phyloP scores from a whole-genome alignment of 2,329 filamentous ascomycete species.

The Neospermospora avenae region DNA sequence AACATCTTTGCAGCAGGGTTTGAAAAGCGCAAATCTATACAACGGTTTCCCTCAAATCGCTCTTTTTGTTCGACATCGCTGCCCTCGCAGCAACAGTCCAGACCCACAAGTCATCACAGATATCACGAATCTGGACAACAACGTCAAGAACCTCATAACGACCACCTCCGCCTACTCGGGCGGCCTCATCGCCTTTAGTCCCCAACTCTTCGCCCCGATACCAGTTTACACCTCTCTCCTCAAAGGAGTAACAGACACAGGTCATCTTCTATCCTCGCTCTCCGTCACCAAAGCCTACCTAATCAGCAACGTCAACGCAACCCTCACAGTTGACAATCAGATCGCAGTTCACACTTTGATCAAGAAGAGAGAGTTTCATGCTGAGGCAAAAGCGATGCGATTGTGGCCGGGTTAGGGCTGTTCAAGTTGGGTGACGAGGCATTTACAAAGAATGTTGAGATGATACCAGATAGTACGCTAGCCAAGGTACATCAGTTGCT shows the following conservation, averaged over 20 bases:
- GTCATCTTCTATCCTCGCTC: background rate
- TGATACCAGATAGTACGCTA: background rate
- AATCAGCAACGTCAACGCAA: background rate
- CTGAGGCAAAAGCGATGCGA: background rate
- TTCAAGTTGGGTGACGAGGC: constrained; percentile 1
- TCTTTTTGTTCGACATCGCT: background rate
- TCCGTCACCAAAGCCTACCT: background rate
- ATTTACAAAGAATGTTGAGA: constrained; percentile 1
- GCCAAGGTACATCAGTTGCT: background rate
- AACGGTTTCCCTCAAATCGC: background rate
- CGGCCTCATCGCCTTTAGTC: background rate
- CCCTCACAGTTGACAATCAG: background rate
- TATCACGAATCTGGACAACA: constrained; percentile 1
- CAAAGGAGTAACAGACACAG: background rate
- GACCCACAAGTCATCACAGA: constrained; percentile 1
- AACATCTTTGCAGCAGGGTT: no score
- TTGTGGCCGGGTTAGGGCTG: constrained; percentile 2
- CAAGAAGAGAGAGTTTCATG: background rate
- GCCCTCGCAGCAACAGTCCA: background rate
- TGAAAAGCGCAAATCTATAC: no score
- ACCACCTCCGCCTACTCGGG: background rate
- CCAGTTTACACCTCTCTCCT: background rate
- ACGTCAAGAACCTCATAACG: background rate
- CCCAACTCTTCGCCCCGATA: background rate
- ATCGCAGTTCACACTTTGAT: background rate